Evolutionary conservation across 1,284 basidiomycete genomes (phyloP).

Genomic region (Neotropicomus parvogracilis): DNA sequence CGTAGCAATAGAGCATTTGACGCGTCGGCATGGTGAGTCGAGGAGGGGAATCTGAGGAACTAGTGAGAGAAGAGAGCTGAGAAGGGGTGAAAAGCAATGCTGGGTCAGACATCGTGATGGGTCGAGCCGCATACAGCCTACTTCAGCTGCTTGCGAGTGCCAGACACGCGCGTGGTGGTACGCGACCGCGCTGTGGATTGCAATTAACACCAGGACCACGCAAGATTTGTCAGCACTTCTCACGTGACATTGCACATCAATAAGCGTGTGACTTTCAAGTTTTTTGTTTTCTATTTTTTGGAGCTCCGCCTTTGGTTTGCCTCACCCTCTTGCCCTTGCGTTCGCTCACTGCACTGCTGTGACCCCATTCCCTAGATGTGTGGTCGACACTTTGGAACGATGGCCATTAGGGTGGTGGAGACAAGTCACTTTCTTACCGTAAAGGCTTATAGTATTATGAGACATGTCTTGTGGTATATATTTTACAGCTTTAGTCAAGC

Average conservation of each 20-base stretch:
- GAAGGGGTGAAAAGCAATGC: constrained; percentile 18
- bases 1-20: constrained; percentile 18
- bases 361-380: too few relatives aligned
- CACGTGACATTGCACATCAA: constrained; percentile 21
- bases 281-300: too few relatives aligned
- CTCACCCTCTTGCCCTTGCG: too few relatives aligned
- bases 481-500: too few relatives aligned
- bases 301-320: too few relatives aligned
- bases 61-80: constrained; percentile 19
- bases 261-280: too few relatives aligned
- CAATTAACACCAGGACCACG: neutral
- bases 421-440: too few relatives aligned
- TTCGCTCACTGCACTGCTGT: too few relatives aligned
- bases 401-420: too few relatives aligned
- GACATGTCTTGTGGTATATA: too few relatives aligned
- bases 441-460: too few relatives aligned
- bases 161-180: constrained; percentile 11
- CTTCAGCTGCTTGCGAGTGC: neutral
- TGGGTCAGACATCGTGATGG: constrained; percentile 22
- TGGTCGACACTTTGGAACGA: too few relatives aligned
- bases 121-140: neutral
- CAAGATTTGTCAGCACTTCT: constrained; percentile 17
- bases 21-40: constrained; percentile 14
- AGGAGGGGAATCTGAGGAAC: constrained; percentile 10
- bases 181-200: constrained; percentile 6